Evolutionary conservation across 768 basidiomycete genomes (phyloP), one percentile per base, ranked within the genome.

Genomic region (Termitomyces sp.): DNA sequence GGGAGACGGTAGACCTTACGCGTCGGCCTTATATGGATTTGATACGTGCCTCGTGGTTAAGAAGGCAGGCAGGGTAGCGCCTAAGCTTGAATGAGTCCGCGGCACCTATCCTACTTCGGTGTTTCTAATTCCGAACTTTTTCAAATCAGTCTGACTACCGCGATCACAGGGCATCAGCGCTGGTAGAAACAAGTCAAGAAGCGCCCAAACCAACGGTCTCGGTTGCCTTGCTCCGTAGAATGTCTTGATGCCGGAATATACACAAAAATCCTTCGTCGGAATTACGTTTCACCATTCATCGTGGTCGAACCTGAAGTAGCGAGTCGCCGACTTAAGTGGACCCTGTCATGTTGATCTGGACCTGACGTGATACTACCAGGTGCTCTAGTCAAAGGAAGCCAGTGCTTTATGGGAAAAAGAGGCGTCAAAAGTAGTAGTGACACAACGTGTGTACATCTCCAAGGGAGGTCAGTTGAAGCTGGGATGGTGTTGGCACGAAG

Each of bases 11-110:
- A 66, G 62, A 57, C 64, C 64, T 65, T 70, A 71, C 72, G 74
- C 68, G 65, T 62, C 62, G 63, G 66, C 65, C 72, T 77, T 78
- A 77, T 72, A 76, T 71, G 70, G 71, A 55, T 61, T 68, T 71
- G 60, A 60, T 58, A 63, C 35, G 57, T 65, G 75, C 75, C 77
- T 76, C 75, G 75, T 77, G 75, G 65, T 45, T 59, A 42, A 63
- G 65, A 68, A 70, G 66, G 56, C 65, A 72, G 71, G 70, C 65
- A 72, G 71, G 70, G 70, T 68, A 65, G 64, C 65, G 60, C 63
- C 64, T 64, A 62, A 53, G 54, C 62, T 64, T 61, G 63, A 48
- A 60, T 55, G 55, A 54, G 57, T 61, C 64, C 64, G 64, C 65
- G 66, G 66, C 51, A 58, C 56, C 57, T 55, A 51, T 57, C 43